Evolutionary conservation across 129 eudicot species (phyloP), one percentile per base, ranked within the genome.

Genomic region (Flaveria brownii): DNA sequence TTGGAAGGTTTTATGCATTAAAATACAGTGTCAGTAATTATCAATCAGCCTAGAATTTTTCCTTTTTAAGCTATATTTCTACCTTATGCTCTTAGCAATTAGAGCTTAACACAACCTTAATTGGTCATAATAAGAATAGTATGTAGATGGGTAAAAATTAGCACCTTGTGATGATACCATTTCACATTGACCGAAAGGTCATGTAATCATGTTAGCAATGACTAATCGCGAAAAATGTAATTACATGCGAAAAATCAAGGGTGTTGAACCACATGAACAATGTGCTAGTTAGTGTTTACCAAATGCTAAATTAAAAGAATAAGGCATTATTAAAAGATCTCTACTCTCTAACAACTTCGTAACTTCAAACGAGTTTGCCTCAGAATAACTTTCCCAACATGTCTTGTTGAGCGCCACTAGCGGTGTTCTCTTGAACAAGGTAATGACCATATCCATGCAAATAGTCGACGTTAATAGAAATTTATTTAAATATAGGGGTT

Each of bases 381-480:
- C 14, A n/a, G 2, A 45, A 45, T 45, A 45, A 45, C 49, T 45
- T 45, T 45, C 14, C 49, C 49, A 45, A 45, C 2, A 45, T 76
- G 77, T 90, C 90, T 80, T 90, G 86, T 47, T 85, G 81, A 92
- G 87, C 42, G 2, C 80, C 85, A 17, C 75, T 62, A 64, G 72
- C 55, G 50, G 75, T 62, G 75, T 82, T 71, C 20, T 77, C 90
- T 17, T 80, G 62, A 45, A 84, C 77, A 66, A 74, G 46, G 78
- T 81, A 87, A 76, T 85, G 88, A 13, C 88, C 92, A 63, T 73
- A 80, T 65, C 90, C 96, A 88, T 89, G 85, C 45, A 5, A 4
- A 1, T 51, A 25, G 8, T 30, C 16, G 10, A 49, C 1, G 16
- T 76, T 64, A 52, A 12, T 20, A 39, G 36, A 26, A 71, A 6